Evolutionary conservation across 2,329 filamentous ascomycete species (phyloP).

Genomic region (Zalaria obscura): DNA sequence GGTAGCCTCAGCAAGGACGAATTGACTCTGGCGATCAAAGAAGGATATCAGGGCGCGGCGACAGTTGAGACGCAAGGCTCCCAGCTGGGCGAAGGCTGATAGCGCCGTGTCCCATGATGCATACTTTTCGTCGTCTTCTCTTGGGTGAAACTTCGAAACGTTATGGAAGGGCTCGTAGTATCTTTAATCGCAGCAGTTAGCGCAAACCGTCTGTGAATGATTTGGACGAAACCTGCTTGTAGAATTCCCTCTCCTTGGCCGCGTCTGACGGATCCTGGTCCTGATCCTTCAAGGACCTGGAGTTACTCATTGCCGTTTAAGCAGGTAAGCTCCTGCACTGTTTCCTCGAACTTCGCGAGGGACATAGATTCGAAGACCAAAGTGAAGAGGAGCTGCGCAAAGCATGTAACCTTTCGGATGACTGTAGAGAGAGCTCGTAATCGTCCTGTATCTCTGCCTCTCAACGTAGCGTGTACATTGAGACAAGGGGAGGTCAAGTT

Average conservation of each 20-base stretch:
- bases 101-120: constrained; percentile 24
- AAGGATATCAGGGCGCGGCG: constrained; percentile 26
- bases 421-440: too few relatives aligned
- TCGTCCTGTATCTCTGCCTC: too few relatives aligned
- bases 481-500: too few relatives aligned
- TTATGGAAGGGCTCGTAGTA: constrained; percentile 4
- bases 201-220: too few relatives aligned
- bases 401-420: too few relatives aligned
- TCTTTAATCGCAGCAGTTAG: neutral
- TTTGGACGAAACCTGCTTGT: neutral
- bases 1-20: constrained; percentile 36
- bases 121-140: neutral
- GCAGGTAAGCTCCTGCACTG: too few relatives aligned
- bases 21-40: constrained; percentile 35
- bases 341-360: too few relatives aligned
- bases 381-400: too few relatives aligned
- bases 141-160: neutral
- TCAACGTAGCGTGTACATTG: too few relatives aligned
- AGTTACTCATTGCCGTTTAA: too few relatives aligned
- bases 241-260: constrained; percentile 4
- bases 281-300: too few relatives aligned
- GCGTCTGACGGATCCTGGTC: neutral
- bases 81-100: constrained; percentile 21
- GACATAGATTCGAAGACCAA: too few relatives aligned
- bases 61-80: constrained; percentile 20